Evolutionary conservation across 2,329 filamentous ascomycete genomes (phyloP).

Genomic region (Penicillium rolfsii): DNA sequence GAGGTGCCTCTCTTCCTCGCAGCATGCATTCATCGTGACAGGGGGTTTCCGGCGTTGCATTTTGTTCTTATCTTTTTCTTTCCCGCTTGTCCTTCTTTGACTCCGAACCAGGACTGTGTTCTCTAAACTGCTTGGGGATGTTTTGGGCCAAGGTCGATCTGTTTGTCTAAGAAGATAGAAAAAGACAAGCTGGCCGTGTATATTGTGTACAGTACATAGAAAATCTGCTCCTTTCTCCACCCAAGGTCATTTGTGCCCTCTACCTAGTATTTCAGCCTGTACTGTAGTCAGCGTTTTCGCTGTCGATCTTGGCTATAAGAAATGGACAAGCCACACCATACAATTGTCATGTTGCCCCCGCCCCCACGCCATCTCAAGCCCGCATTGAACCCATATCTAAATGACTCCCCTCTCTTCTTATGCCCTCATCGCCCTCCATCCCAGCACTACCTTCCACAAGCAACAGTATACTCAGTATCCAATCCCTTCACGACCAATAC

Average conservation of each 20-base stretch:
- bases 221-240: constrained; percentile 26
- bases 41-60: constrained; percentile 39
- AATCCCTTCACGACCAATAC: no score
- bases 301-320: background rate
- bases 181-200: constrained; percentile 22
- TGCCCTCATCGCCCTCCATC: no score
- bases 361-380: no score
- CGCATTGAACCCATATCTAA: no score
- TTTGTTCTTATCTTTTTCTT: constrained; percentile 15
- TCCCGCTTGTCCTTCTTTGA: constrained; percentile 15
- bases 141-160: background rate
- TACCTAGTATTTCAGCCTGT: background rate
- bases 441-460: no score
- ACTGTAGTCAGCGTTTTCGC: background rate
- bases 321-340: no score
- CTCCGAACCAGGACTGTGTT: constrained; percentile 27
- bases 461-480: no score
- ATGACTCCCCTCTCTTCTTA: no score
- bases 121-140: constrained; percentile 21
- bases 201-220: constrained; percentile 42
- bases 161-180: constrained; percentile 3
- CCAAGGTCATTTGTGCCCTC: background rate
- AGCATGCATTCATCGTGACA: constrained; percentile 31
- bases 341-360: no score
- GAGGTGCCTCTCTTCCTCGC: constrained; percentile 21